A percentile compares a stretch with the other conserved stretches of the same genome.
Evolutionary conservation across 441 rosid genomes (phyloP).

Genomic region (Hura crepitans): DNA sequence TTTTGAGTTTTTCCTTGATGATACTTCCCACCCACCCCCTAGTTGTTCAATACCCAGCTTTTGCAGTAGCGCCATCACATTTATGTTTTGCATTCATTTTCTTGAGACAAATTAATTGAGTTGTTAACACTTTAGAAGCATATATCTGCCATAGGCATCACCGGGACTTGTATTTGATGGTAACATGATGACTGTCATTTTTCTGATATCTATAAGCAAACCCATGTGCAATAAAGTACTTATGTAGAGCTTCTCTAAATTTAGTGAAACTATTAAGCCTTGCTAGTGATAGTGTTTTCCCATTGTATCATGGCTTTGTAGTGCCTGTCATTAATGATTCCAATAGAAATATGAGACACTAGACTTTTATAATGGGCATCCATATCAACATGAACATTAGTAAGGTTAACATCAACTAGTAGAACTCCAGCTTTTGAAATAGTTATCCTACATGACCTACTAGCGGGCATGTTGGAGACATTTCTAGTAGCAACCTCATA

Average conservation of each 20-base stretch:
- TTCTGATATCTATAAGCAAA: constrained; percentile 41
- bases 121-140: constrained; percentile 41
- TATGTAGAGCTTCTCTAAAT: constrained; percentile 77
- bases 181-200: constrained; percentile 30
- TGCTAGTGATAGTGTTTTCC: constrained; percentile 76
- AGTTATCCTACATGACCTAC: constrained; percentile 76
- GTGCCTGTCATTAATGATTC: constrained; percentile 39
- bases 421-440: constrained; percentile 52
- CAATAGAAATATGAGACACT: constrained; percentile 30
- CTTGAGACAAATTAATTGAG: constrained; percentile 42
- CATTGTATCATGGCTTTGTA: constrained; percentile 58
- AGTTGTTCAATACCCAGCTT: constrained; percentile 43
- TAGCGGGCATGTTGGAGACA: constrained; percentile 59
- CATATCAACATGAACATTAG: constrained; percentile 37
- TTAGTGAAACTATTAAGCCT: constrained; percentile 68
- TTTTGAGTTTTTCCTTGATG: constrained; percentile 42
- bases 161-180: constrained; percentile 27
- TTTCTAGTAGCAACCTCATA: constrained; percentile 51
- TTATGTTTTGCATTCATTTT: constrained; percentile 39
- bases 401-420: constrained; percentile 30
- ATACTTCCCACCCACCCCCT: constrained; percentile 51
- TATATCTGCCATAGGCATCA: constrained; percentile 45
- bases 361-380: constrained; percentile 38
- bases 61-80: constrained; percentile 42
- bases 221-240: constrained; percentile 68